Base-by-base conservation (phyloP, 1,139 yeast species). In the Taphrina flavorubra region DNA sequence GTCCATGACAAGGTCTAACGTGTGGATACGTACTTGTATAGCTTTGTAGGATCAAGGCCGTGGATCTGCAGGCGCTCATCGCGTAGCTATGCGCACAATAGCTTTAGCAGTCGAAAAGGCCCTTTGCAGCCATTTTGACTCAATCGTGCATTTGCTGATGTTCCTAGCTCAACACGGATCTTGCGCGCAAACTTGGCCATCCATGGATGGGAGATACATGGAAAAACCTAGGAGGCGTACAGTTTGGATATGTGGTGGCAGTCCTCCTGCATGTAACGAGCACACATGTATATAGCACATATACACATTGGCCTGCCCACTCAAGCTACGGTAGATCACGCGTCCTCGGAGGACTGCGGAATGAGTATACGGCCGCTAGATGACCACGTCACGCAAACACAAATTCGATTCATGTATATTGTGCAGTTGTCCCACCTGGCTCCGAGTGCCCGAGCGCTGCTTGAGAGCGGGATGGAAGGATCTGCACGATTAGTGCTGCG, bases 391-490 rank as follows among this genome's bases (percentile, higher is more conserved):
- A 39, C 14, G 14, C 14, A 14, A 10, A 11, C 14, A 14, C 42
- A 3, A 39, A 39, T 1, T 11, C 1, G n/a, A 7, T n/a, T n/a
- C 47, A 44, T 44, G 47, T 44, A 44, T 44, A 16, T 5, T 44
- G 47, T 44, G 47, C n/a, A 7, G 47, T 44, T 7, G 8, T 14
- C 47, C n/a, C 18, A 44, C 8, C 18, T 44, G 47, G 47, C 18
- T 25, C 47, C 47, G 47, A 44, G 47, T 44, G 47, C 47, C 47
- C 47, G 47, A n/a, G 16, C n/a, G 16, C 47, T 44, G 47, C 8
- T 44, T 44, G 47, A 16, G 47, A 2, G 47, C 16, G 47, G n/a
- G 13, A 13, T 44, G n/a, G 47, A 25, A 25, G 4, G 31, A 44
- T 44, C 47, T 44, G 47, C 47, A 44, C 47, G n/a, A 44, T 8